phyloP scores from a whole-genome alignment of 2,329 filamentous ascomycete species.

The Amauroascus niger region DNA sequence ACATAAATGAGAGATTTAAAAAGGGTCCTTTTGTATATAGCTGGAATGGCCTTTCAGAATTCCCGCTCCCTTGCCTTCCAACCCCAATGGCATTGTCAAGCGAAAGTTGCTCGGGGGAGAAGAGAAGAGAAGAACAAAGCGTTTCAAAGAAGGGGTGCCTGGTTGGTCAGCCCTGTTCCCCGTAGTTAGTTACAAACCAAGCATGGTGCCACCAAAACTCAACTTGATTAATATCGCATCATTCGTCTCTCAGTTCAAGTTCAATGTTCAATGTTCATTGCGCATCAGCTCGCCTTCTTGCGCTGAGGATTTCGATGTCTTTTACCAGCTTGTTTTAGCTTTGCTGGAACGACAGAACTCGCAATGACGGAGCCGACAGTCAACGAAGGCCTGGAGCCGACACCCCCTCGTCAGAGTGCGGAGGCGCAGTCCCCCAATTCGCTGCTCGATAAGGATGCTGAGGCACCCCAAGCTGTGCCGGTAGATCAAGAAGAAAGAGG shows the following conservation, averaged over 20 bases:
- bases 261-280: neutral
- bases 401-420: neutral
- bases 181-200: too few species aligned
- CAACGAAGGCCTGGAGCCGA: neutral
- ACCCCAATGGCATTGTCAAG: neutral
- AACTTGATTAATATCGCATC: neutral
- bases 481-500: constrained; percentile 31
- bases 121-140: too few species aligned
- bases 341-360: neutral
- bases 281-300: neutral
- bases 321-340: neutral
- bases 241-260: neutral
- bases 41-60: too few species aligned
- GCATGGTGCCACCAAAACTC: constrained; percentile 3
- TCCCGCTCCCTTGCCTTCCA: too few species aligned
- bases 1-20: neutral
- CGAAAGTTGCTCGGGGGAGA: neutral
- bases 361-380: constrained; percentile 12
- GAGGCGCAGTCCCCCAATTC: constrained; percentile 21
- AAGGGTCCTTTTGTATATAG: too few species aligned
- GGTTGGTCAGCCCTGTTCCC: neutral
- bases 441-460: constrained; percentile 20
- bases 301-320: neutral
- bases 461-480: constrained; percentile 19
- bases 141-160: neutral